Evolutionary conservation across 768 basidiomycete species (phyloP).

Genomic region (Agaricus sinodeliciosus): DNA sequence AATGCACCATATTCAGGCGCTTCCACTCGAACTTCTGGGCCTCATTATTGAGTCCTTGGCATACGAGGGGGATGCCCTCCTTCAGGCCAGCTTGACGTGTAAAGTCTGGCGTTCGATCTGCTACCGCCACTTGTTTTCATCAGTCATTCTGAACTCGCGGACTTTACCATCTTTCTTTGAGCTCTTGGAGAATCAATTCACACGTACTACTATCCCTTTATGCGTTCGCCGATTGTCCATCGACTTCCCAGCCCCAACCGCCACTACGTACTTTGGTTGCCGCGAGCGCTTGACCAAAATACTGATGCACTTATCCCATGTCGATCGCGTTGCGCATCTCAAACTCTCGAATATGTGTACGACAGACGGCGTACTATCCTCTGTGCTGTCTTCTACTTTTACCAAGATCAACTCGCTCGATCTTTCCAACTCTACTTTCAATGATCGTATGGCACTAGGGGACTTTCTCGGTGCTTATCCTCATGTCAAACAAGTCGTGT

Average conservation of each 20-base stretch:
- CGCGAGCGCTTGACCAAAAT: not conserved
- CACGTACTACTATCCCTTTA: not conserved
- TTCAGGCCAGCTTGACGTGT: conserved; percentile 16
- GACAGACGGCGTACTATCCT: not conserved
- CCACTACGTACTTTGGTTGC: not conserved
- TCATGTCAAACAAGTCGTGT: not conserved
- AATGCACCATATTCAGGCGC: not conserved
- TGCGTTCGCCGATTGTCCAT: conserved; percentile 2
- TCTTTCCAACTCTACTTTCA: not conserved
- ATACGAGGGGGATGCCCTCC: conserved; percentile 12
- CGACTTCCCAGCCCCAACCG: not conserved
- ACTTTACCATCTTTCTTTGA: conserved; percentile 14
- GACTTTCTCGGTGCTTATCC: not conserved
- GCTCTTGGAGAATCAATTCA: conserved; percentile 11
- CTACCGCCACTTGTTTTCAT: conserved; percentile 16
- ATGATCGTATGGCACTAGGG: not conserved
- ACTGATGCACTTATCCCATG: not conserved
- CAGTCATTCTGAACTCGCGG: conserved; percentile 11
- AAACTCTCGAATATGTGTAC: not conserved
- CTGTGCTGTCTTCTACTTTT: not conserved
- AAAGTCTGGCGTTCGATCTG: conserved; percentile 17
- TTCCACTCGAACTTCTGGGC: conserved; percentile 19
- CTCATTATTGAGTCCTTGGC: conserved; percentile 17
- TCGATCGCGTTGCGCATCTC: not conserved
- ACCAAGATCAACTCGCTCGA: not conserved